Conservation (phyloP, 495 filamentous ascomycete genomes). For the Annulohypoxylon stygium region DNA sequence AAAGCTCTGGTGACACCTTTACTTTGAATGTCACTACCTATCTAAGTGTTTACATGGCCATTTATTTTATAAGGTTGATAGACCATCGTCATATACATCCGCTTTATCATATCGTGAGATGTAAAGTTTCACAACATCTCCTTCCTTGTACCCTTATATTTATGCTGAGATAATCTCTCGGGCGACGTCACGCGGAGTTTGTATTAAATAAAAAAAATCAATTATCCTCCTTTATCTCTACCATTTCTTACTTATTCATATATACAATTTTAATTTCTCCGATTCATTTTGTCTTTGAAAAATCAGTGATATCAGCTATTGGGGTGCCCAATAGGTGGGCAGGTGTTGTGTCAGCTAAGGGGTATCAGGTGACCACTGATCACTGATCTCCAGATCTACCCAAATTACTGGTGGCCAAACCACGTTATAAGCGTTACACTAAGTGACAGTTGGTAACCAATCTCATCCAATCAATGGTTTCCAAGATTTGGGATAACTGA, state of each 20-base stretch:
- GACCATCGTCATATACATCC: no score
- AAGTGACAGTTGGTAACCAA: not conserved
- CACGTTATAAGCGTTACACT: not conserved
- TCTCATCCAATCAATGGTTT: not conserved
- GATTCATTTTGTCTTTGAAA: not conserved
- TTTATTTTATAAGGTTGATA: no score
- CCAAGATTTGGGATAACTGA: not conserved
- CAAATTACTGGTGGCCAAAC: not conserved
- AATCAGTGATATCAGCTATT: not conserved
- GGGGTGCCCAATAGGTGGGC: not conserved
- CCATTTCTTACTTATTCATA: not conserved
- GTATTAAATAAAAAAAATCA: no score
- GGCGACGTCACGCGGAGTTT: no score
- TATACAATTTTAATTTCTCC: not conserved
- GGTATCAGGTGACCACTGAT: conserved; percentile 2
- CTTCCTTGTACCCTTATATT: no score
- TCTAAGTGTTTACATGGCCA: not conserved
- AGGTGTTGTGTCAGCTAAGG: not conserved
- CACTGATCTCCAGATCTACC: not conserved
- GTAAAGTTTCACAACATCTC: no score
- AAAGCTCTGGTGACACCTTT: not conserved
- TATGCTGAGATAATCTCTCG: no score
- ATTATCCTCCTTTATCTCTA: no score
- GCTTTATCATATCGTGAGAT: no score
- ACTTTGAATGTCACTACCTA: not conserved